Evolutionary conservation across 495 filamentous ascomycete genomes (phyloP).

Genomic region (Neurospora hispaniola): DNA sequence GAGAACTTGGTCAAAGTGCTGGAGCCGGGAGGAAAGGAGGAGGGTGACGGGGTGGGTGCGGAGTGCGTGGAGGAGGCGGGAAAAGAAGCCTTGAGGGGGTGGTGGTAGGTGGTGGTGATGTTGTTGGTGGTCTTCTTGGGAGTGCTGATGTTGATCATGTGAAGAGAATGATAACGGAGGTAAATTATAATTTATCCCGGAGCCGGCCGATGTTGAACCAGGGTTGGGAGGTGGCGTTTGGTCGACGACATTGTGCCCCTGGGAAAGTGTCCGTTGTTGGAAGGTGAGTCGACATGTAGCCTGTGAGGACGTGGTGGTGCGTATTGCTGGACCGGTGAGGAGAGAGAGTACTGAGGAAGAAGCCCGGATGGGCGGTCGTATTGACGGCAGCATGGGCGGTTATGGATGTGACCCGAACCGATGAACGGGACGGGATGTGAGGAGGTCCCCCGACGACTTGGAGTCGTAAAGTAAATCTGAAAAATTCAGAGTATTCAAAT

Average conservation of each 20-base stretch:
- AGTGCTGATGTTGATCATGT: not conserved
- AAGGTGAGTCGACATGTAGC: not conserved
- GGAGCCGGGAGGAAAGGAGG: not conserved
- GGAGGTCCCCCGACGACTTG: not conserved
- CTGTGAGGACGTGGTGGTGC: not conserved
- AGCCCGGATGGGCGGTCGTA: not conserved
- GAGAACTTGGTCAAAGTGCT: constrained; percentile 6
- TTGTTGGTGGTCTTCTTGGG: not conserved
- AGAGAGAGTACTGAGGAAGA: not conserved
- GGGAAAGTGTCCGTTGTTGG: not conserved
- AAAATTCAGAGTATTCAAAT: not conserved
- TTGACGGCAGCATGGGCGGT: not conserved
- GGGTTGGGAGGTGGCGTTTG: not conserved
- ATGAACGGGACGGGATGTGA: not conserved
- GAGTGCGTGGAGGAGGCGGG: not conserved
- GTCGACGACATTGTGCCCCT: not conserved
- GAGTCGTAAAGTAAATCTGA: not conserved
- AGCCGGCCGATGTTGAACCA: not conserved
- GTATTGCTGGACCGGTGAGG: not conserved
- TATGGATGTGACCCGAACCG: not conserved
- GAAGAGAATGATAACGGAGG: not conserved
- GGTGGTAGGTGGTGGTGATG: not conserved
- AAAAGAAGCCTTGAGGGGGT: not conserved
- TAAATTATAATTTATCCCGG: not conserved
- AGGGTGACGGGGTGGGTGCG: not conserved